phyloP scores from a whole-genome alignment of 345 rosid species.

The Moricandia arvensis region DNA sequence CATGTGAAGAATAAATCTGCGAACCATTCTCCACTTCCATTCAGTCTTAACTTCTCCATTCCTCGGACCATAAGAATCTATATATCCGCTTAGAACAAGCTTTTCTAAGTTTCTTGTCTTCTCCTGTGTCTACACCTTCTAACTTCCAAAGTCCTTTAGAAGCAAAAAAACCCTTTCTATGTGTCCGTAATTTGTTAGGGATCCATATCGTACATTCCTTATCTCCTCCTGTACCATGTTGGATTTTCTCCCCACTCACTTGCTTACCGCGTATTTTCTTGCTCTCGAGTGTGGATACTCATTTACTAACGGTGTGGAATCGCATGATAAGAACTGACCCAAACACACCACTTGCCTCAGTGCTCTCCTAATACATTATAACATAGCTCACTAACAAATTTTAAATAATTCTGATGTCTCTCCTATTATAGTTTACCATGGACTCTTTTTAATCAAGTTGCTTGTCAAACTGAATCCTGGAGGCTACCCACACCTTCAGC shows the following conservation, averaged over 20 bases:
- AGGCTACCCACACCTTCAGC: slow-evolving; percentile 66
- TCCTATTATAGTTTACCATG: slow-evolving; percentile 32
- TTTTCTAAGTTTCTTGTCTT: slow-evolving; percentile 69
- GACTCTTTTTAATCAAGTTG: slow-evolving; percentile 58
- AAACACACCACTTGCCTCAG: no score
- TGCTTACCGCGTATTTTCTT: no score
- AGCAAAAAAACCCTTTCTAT: slow-evolving; percentile 77
- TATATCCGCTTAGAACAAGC: slow-evolving; percentile 81
- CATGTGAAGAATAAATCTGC: not conserved
- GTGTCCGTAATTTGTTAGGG: slow-evolving; percentile 72
- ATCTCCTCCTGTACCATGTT: no score
- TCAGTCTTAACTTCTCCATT: slow-evolving; percentile 63
- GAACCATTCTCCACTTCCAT: slow-evolving; percentile 78
- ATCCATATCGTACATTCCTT: no score
- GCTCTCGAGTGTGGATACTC: no score
- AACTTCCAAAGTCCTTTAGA: slow-evolving; percentile 67
- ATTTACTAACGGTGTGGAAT: no score
- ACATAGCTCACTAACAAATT: no score
- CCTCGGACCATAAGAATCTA: slow-evolving; percentile 73
- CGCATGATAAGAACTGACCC: no score
- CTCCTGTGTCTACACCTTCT: slow-evolving; percentile 66
- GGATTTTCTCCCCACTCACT: slow-evolving; percentile 90
- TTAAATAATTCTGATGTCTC: no score
- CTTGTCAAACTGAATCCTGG: slow-evolving; percentile 59
- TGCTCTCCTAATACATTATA: no score